Evolutionary conservation across 257 asterid genomes (phyloP).

Genomic region (Solanum gracilifrons): DNA sequence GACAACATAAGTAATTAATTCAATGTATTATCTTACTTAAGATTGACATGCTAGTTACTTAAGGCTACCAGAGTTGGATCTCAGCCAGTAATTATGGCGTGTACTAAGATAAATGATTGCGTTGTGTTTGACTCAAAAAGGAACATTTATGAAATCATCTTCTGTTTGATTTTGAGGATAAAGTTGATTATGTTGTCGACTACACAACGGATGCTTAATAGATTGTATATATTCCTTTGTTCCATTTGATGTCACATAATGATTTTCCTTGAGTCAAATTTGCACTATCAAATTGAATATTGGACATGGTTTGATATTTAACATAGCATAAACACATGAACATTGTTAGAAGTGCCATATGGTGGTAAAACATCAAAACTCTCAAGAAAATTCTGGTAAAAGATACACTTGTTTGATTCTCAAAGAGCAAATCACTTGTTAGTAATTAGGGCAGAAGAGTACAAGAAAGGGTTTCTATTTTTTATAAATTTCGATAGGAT

Average conservation of each 20-base stretch:
- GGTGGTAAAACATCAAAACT: not conserved
- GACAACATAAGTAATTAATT: not conserved
- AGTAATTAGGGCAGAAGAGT: not conserved
- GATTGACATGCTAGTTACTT: not conserved
- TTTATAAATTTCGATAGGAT: not conserved
- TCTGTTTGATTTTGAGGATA: not conserved
- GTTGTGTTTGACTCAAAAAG: not conserved
- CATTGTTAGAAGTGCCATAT: not conserved
- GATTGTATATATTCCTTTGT: not conserved
- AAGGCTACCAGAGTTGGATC: not conserved
- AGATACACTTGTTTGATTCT: not conserved
- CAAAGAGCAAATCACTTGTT: not conserved
- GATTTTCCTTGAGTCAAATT: not conserved
- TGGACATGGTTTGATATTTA: not conserved
- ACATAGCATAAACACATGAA: not conserved
- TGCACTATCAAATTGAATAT: not conserved
- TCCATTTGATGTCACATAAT: not conserved
- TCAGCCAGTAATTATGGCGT: not conserved
- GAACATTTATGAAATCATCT: not conserved
- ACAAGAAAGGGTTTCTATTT: not conserved
- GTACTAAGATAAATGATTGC: not conserved
- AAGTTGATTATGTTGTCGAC: not conserved
- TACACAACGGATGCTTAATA: not conserved
- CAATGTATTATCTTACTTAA: not conserved
- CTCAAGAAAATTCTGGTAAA: not conserved